Conservation (phyloP, 2,329 filamentous ascomycete genomes). For the Colletotrichum destructivum region DNA sequence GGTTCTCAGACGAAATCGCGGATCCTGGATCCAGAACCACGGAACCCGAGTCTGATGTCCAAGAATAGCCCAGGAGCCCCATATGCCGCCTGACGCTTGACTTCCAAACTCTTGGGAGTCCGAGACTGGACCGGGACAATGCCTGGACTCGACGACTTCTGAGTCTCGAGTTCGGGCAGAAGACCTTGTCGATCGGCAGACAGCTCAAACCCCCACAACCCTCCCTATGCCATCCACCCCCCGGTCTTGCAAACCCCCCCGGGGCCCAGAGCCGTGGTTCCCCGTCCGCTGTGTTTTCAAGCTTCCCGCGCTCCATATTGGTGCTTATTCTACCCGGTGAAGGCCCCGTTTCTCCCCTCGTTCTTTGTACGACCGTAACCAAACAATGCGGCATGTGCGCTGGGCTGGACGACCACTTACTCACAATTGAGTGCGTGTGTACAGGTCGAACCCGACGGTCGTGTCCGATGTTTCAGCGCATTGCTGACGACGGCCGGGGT, state of each 20-base stretch:
- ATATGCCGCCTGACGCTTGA: neutral
- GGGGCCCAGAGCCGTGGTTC: slow-evolving; percentile 23
- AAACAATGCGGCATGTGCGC: neutral
- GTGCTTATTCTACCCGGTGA: neutral
- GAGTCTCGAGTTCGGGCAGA: too few relatives aligned
- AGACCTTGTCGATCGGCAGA: neutral
- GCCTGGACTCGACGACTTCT: neutral
- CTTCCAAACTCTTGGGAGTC: neutral
- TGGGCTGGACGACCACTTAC: neutral
- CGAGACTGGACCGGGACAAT: neutral
- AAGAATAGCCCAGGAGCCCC: slow-evolving; percentile 13
- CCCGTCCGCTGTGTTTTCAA: slow-evolving; percentile 16
- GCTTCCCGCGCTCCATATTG: slow-evolving; percentile 1
- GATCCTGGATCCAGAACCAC: slow-evolving; percentile 5
- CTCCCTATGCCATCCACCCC: neutral
- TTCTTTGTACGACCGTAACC: neutral
- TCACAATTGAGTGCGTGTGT: neutral
- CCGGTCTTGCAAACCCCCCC: neutral
- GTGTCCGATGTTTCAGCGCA: slow-evolving; percentile 17
- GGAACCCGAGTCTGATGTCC: neutral
- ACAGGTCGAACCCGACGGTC: neutral
- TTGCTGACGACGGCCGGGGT: neutral
- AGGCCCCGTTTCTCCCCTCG: neutral
- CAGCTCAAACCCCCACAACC: slow-evolving; percentile 16
- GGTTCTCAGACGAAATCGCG: neutral